Base-by-base conservation (phyloP, 768 basidiomycete genomes). In the Lyophyllum shimeji region DNA sequence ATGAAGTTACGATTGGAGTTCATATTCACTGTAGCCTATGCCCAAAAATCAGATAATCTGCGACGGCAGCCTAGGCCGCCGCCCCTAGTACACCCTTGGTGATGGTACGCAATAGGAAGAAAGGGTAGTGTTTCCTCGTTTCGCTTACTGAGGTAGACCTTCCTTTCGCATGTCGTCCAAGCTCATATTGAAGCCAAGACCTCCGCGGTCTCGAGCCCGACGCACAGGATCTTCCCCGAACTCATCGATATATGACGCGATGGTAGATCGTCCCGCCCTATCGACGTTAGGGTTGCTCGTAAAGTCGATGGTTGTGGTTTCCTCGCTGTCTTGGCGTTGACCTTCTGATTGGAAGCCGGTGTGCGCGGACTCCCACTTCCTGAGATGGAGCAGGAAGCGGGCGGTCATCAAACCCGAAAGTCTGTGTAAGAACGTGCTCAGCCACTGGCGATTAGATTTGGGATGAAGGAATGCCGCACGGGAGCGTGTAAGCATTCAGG, bases 401-500 rank as follows among this genome's bases (percentile, higher is more conserved):
- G 61, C 61, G 24, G 61, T 60, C 46, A 63, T 55, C 18, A 60
- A 34, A 6, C 58, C 59, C 12, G 61, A 63, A 21, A 63, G 44
- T 13, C 58, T 63, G 50, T 33, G 2, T 9, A 31, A 17, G 27
- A 43, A 9, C 13, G 7, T 21, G n/a, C 2, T 40, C n/a, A 40
- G n/a, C 39, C 3, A n/a, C 15, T 2, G 39, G 4, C 18, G 11
- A 40, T 18, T n/a, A n/a, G 5, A 40, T 40, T 29, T 29, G 29
- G 29, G 7, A n/a, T 3, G 15, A n/a, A 40, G n/a, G 4, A 5
- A 15, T 18, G 17, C 25, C 65, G 46, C 42, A 69, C 68, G 68
- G 68, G 5, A 67, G 52, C 1, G 64, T 65, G 43, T 65, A 60
- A 1, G 66, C 68, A 24, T 66, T 67, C 2, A 65, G 60, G 9